Evolutionary conservation across 768 basidiomycete genomes (phyloP).

Genomic region (Astraeus odoratus): DNA sequence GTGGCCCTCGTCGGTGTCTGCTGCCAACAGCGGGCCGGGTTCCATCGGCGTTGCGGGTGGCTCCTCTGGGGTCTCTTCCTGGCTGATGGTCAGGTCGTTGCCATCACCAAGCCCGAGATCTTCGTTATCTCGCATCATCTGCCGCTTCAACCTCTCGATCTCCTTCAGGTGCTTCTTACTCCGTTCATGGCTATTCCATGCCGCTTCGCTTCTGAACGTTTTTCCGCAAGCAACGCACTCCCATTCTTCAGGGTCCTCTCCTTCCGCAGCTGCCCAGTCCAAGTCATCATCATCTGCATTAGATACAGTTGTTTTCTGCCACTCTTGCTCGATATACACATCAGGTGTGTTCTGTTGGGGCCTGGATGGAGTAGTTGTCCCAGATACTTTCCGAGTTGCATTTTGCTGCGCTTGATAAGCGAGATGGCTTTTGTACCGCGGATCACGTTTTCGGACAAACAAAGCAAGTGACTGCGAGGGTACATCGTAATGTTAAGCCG

Average conservation of each 20-base stretch:
- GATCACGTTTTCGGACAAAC: slow-evolving; percentile 83
- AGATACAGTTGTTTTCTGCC: slow-evolving; percentile 61
- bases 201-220: slow-evolving; percentile 83
- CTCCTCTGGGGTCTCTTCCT: slow-evolving; percentile 15
- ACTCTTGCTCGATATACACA: slow-evolving; percentile 77
- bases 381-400: slow-evolving; percentile 17
- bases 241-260: slow-evolving; percentile 72
- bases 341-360: slow-evolving; percentile 22
- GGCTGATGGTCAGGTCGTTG: slow-evolving; percentile 14
- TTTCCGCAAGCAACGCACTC: slow-evolving; percentile 96
- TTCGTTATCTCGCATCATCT: slow-evolving; percentile 73
- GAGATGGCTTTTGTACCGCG: slow-evolving; percentile 69
- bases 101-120: slow-evolving; percentile 44
- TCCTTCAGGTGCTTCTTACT: slow-evolving; percentile 92
- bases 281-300: slow-evolving; percentile 38
- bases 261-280: slow-evolving; percentile 70
- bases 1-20: slow-evolving; percentile 1
- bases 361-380: slow-evolving; percentile 25
- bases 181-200: slow-evolving; percentile 94
- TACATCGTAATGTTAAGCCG: not conserved
- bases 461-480: slow-evolving; percentile 58
- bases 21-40: not conserved
- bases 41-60: slow-evolving; percentile 14
- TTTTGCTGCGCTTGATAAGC: slow-evolving; percentile 39
- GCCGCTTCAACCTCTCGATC: slow-evolving; percentile 65